Evolutionary conservation across 768 basidiomycete genomes (phyloP), one percentile per base, ranked within the genome.

Genomic region (Scleroderma bovista): DNA sequence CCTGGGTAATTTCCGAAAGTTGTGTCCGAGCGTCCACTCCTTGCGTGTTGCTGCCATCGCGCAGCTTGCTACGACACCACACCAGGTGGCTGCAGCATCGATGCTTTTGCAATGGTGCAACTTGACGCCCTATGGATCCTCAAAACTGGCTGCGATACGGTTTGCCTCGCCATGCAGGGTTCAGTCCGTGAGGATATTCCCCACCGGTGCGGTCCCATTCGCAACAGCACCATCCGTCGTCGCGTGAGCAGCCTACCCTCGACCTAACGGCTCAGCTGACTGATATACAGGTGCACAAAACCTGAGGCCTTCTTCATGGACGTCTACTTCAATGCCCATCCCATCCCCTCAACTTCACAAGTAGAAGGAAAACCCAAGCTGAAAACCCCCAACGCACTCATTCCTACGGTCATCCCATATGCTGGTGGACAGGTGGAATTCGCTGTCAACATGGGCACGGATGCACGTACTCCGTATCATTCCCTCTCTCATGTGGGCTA

Each of bases 271-370:
- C 16, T 19, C 22, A n/a, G 15, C 29, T 53, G 29, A 56, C 22
- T 34, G 10, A 23, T 46, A 58, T 37, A 17, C 51, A 89, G 88
- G 48, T 69, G 72, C 51, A 91, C 88, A 23, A 79, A 84, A 53
- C 88, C 87, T 1, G 76, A 79, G 6, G 76, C 84, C 0, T 89
- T 90, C 70, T 84, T 81, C 59, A 70, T 88, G 16, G 79, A 89
- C 47, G 69, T 89, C 9, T 88, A 79, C 64, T 83, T 91, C 68
- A 89, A 88, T 67, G 82, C 85, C 0, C 78, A 81, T 26, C 74
- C 79, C 1, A 69, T 80, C 4, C 62, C 69, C 19, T 58, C 70
- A 12, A 52, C 69, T 20, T 61, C 65, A 9, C 74, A 75, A 6
- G 59, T 69, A 1, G 67, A 73, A 39, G 62, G 63, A 3, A 83